These are phyloP conservation scores for Eucommia ulmoides DNA, from an alignment of 257 asterid species.

Conservation along the genomic window DNA sequence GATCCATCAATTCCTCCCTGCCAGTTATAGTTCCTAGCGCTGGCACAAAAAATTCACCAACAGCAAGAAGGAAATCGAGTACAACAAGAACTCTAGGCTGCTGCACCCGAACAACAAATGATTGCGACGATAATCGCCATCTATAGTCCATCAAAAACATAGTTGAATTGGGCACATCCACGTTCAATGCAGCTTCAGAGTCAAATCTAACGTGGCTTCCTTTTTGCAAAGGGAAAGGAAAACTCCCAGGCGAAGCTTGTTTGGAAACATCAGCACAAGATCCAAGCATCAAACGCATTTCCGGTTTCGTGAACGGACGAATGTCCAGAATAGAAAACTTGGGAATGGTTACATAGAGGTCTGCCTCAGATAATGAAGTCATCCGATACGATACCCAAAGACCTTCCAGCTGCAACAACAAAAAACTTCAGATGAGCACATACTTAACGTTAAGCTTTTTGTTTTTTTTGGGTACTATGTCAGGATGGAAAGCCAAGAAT, in stretches of 20 bases:
- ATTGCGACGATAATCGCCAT: conserved; percentile 84
- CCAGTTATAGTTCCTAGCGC: conserved; percentile 89
- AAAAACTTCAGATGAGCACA: no score
- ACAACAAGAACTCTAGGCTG: conserved; percentile 97
- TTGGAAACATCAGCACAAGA: conserved; percentile 68
- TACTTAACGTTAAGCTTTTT: no score
- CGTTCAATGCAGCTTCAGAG: conserved; percentile 17
- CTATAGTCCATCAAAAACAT: conserved; percentile 98
- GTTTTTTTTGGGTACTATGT: conserved; percentile 7
- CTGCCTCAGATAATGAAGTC: conserved; percentile 94
- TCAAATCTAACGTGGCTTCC: background rate
- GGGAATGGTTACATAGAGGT: conserved; percentile 79
- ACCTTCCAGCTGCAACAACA: conserved; percentile 72
- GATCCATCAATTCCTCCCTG: conserved; percentile 94
- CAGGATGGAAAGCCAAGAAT: conserved; percentile 6
- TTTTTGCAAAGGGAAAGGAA: background rate
- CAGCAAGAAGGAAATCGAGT: conserved; percentile 87
- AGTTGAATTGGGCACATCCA: conserved; percentile 65
- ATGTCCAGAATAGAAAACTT: conserved; percentile 75
- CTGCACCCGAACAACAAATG: conserved; percentile 87
- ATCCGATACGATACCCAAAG: conserved; percentile 96
- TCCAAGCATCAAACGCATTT: conserved; percentile 99
- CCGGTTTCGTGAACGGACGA: conserved; percentile 89
- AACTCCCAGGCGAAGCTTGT: conserved; percentile 33
- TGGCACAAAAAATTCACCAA: conserved; percentile 91